Conservation (phyloP, 1,139 yeast genomes). For the Taphrina sp. region DNA sequence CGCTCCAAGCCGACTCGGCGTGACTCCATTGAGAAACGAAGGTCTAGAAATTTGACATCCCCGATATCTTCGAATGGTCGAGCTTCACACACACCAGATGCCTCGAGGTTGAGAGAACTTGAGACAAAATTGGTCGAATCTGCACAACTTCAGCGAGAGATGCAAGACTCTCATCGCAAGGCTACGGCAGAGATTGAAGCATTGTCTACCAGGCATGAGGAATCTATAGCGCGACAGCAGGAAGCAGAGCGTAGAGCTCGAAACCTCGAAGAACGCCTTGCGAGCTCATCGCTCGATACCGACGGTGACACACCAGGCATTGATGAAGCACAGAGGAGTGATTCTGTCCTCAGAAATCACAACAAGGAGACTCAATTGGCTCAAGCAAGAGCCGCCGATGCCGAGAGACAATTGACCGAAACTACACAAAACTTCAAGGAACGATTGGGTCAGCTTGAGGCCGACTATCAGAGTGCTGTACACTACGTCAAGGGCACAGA, state of each 20-base stretch:
- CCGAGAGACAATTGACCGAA: slow-evolving; percentile 33
- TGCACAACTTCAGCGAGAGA: slow-evolving; percentile 16
- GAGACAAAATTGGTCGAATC: slow-evolving; percentile 22
- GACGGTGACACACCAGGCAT: slow-evolving; percentile 2
- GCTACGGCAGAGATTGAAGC: slow-evolving; percentile 22
- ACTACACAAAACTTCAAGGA: slow-evolving; percentile 33
- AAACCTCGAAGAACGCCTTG: neutral
- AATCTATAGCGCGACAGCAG: slow-evolving; percentile 1
- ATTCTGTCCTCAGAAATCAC: slow-evolving; percentile 1
- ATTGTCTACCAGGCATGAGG: slow-evolving; percentile 8
- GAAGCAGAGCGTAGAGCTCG: slow-evolving; percentile 10
- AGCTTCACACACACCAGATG: slow-evolving; percentile 24
- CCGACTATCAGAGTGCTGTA: slow-evolving; percentile 36
- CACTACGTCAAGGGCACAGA: slow-evolving; percentile 38
- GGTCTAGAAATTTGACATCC: slow-evolving; percentile 19
- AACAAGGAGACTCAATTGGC: slow-evolving; percentile 21
- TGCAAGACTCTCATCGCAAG: slow-evolving; percentile 27
- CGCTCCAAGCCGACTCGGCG: slow-evolving; percentile 1
- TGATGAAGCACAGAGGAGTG: neutral
- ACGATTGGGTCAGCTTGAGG: slow-evolving; percentile 35
- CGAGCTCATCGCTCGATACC: slow-evolving; percentile 3
- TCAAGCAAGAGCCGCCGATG: slow-evolving; percentile 32
- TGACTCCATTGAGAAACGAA: slow-evolving; percentile 16
- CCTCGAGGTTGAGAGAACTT: slow-evolving; percentile 21
- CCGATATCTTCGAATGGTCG: slow-evolving; percentile 13